phyloP scores from a whole-genome alignment of 2,329 filamentous ascomycete genomes.

The Trichoderma sp. region DNA sequence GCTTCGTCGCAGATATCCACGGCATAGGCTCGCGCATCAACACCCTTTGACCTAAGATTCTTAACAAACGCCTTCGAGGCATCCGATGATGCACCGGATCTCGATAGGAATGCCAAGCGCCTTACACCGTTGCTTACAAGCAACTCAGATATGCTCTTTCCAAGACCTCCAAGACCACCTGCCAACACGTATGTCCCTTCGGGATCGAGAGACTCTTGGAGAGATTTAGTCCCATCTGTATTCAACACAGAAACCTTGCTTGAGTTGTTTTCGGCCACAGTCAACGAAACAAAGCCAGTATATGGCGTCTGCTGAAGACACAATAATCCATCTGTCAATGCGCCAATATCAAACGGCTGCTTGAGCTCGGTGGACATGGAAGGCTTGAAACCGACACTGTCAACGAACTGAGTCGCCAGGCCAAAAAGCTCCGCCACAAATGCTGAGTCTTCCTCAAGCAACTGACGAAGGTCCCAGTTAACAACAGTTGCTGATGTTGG shows the following conservation, averaged over 20 bases:
- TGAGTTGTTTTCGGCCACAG: conserved; percentile 18
- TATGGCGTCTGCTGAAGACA: conserved; percentile 37
- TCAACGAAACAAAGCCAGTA: conserved; percentile 34
- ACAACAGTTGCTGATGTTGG: conserved; percentile 37
- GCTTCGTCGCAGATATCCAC: conserved; percentile 50
- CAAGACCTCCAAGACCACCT: conserved; percentile 62
- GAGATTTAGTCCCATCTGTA: conserved; percentile 33
- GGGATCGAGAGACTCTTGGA: conserved; percentile 41
- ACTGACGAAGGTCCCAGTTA: conserved; percentile 41
- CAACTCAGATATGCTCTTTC: conserved; percentile 55
- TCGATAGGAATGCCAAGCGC: conserved; percentile 57
- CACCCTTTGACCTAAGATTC: conserved; percentile 38
- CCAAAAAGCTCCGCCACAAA: conserved; percentile 40
- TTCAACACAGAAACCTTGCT: conserved; percentile 35
- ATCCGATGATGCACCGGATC: conserved; percentile 47
- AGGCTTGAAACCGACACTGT: conserved; percentile 6
- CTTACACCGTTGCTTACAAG: conserved; percentile 56
- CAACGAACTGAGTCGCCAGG: conserved; percentile 27
- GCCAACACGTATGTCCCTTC: conserved; percentile 57
- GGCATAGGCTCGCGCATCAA: conserved; percentile 42
- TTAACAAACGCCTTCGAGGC: conserved; percentile 40
- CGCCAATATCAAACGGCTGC: conserved; percentile 32
- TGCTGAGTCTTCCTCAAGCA: conserved; percentile 41
- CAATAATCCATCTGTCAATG: conserved; percentile 37
- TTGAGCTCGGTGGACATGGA: not conserved